phyloP scores from a whole-genome alignment of 2,329 filamentous ascomycete species.

The Fusarium illudens region DNA sequence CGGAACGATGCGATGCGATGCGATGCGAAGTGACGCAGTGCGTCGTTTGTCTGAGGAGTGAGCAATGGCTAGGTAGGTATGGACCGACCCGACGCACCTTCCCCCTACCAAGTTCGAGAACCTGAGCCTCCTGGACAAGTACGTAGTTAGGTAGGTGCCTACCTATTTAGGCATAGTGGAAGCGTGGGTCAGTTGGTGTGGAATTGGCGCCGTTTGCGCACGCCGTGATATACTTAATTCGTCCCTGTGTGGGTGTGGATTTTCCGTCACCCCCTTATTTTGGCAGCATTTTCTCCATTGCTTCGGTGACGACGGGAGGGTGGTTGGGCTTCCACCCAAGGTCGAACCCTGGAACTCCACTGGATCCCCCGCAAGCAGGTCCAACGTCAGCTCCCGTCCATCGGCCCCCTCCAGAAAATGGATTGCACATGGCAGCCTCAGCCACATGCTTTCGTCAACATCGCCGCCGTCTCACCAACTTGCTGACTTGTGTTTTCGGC shows the following conservation, averaged over 20 bases:
- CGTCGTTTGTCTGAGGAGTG: conserved; percentile 44
- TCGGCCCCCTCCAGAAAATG: background rate
- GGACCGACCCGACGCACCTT: conserved; percentile 23
- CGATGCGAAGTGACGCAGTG: conserved; percentile 44
- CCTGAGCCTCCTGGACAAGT: conserved; percentile 11
- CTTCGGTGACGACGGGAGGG: background rate
- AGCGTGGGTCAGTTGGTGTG: background rate
- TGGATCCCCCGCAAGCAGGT: background rate
- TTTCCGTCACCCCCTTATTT: conserved; percentile 10
- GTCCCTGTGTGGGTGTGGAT: background rate
- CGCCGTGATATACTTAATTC: background rate
- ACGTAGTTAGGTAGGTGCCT: background rate
- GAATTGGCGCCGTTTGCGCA: background rate
- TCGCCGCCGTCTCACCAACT: background rate
- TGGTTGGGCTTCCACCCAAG: conserved; percentile 6
- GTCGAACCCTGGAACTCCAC: conserved; percentile 5
- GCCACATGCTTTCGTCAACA: conserved; percentile 3
- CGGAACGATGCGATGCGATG: conserved; percentile 29
- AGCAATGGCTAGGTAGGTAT: conserved; percentile 32
- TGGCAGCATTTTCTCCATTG: background rate
- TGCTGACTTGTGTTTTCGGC: background rate
- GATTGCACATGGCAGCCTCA: background rate
- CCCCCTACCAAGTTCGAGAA: conserved; percentile 32
- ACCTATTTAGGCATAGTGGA: conserved; percentile 3
- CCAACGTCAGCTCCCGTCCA: conserved; percentile 8